phyloP scores from a whole-genome alignment of 352 stramenopile species.

The Phytophthora foliorum region DNA sequence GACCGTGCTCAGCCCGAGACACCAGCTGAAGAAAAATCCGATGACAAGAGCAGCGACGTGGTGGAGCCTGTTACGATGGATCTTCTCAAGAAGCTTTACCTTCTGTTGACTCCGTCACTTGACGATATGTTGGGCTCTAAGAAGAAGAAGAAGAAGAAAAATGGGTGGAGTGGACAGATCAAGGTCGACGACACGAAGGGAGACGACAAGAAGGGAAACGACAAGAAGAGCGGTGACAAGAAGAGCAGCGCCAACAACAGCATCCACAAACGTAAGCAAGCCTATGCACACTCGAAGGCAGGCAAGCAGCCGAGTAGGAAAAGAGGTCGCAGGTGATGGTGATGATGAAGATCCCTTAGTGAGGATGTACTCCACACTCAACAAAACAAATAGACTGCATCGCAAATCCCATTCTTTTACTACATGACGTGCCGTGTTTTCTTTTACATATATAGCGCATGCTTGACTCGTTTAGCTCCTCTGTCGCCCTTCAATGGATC shows the following conservation, averaged over 20 bases:
- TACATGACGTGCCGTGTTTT: neutral
- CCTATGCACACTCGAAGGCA: constrained; percentile 7
- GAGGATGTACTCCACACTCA: constrained; percentile 11
- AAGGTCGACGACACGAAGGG: neutral
- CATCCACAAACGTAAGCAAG: constrained; percentile 44
- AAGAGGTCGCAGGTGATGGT: constrained; percentile 35
- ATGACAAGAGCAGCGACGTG: constrained; percentile 1
- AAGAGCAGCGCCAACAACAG: neutral
- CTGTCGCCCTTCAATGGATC: constrained; percentile 13
- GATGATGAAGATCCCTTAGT: constrained; percentile 1
- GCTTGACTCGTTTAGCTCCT: neutral
- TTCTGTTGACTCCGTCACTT: constrained; percentile 69
- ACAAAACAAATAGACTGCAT: constrained; percentile 29
- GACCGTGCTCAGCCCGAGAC: constrained; percentile 25
- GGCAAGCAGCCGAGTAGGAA: constrained; percentile 35
- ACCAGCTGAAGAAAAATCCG: constrained; percentile 16
- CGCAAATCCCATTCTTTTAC: neutral
- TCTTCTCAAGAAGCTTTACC: constrained; percentile 72
- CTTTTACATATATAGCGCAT: constrained; percentile 14
- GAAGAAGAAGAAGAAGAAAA: constrained; percentile 47
- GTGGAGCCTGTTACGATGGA: constrained; percentile 64
- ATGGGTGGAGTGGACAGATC: neutral
- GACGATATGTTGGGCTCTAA: constrained; percentile 64
- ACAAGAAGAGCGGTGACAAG: neutral
- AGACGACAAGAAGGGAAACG: constrained; percentile 8